Evolutionary conservation across 805 yeast species (phyloP).

Genomic region (Saturnispora dispora): DNA sequence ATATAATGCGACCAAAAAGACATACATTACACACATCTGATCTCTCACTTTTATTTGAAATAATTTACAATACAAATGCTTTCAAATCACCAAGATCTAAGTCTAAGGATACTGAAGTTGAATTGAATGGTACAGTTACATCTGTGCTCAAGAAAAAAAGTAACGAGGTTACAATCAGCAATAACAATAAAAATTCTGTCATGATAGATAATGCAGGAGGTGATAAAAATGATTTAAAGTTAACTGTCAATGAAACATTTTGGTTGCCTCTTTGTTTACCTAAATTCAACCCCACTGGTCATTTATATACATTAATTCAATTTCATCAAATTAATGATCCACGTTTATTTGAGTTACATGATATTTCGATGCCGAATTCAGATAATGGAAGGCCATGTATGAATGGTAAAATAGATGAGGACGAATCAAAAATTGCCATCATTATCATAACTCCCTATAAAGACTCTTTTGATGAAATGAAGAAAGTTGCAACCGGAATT

Average conservation of each 20-base stretch:
- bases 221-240: constrained; percentile 14
- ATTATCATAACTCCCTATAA: constrained; percentile 59
- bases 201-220: background rate
- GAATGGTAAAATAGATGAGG: constrained; percentile 8
- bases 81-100: constrained; percentile 29
- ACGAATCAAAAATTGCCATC: constrained; percentile 30
- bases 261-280: constrained; percentile 96
- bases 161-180: background rate
- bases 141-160: background rate
- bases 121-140: constrained; percentile 1
- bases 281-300: constrained; percentile 80
- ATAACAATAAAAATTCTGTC: too few relatives aligned
- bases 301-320: constrained; percentile 71
- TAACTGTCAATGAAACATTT: constrained; percentile 51
- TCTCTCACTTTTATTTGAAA: constrained; percentile 60
- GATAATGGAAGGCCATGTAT: background rate
- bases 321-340: constrained; percentile 36
- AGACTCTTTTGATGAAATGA: constrained; percentile 70
- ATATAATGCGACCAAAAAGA: constrained; percentile 63
- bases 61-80: constrained; percentile 53
- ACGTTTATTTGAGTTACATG: constrained; percentile 24
- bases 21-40: constrained; percentile 81
- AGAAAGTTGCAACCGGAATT: constrained; percentile 47
- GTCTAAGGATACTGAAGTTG: background rate
- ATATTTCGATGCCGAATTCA: constrained; percentile 9